Evolutionary conservation across 2,329 filamentous ascomycete species (phyloP).

Genomic region (Diaporthe citrichinensis): DNA sequence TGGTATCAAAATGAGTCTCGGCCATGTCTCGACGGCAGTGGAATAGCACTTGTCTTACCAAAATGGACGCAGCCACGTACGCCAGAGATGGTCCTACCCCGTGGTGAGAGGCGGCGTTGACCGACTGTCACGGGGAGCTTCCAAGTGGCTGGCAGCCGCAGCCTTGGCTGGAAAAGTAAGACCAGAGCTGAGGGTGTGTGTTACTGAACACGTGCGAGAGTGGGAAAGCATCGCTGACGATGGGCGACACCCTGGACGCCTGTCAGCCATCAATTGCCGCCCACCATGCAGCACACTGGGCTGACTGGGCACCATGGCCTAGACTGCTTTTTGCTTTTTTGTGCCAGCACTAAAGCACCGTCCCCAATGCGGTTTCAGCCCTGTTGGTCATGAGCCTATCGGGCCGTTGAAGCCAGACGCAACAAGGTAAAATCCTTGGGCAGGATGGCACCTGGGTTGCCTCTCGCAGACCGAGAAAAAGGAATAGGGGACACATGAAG

Average conservation of each 20-base stretch:
- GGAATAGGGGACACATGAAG: neutral
- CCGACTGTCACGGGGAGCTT: constrained; percentile 8
- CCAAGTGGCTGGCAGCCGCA: constrained; percentile 28
- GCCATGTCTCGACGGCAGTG: constrained; percentile 1
- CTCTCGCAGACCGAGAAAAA: neutral
- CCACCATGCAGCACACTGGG: neutral
- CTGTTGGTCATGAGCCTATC: constrained; percentile 8
- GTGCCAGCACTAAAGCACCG: neutral
- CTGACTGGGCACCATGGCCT: neutral
- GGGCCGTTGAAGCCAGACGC: neutral
- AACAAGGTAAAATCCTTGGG: neutral
- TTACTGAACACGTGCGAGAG: constrained; percentile 23
- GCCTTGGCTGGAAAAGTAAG: constrained; percentile 8
- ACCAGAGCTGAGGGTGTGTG: constrained; percentile 10
- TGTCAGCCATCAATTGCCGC: neutral
- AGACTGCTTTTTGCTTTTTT: neutral
- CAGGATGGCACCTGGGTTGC: neutral
- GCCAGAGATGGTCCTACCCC: neutral
- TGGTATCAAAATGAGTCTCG: neutral
- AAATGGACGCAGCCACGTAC: neutral
- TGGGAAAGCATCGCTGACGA: neutral
- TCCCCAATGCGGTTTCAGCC: constrained; percentile 3
- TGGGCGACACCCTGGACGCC: neutral
- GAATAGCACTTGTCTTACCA: neutral
- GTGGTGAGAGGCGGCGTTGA: constrained; percentile 4